A percentile compares a stretch with the other conserved stretches of the same genome.
These are phyloP conservation scores for Ramalina intermedia DNA, from an alignment of 495 filamentous ascomycete genomes.

Conservation along the genomic window DNA sequence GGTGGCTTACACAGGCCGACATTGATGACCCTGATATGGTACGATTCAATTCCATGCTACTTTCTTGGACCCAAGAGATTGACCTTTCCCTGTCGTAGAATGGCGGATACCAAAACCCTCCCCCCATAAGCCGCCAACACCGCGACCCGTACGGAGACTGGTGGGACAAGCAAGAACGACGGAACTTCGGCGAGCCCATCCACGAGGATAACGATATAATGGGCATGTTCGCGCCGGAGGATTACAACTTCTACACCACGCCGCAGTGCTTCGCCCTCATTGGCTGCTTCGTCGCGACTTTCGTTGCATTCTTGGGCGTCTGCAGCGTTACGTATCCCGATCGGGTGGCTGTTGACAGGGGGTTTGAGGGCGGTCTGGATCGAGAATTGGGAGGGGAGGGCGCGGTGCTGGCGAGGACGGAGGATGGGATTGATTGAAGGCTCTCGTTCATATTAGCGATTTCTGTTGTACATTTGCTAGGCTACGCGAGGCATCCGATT, in stretches of 20 bases:
- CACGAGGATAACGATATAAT: conserved; percentile 96
- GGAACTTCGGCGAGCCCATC: conserved; percentile 88
- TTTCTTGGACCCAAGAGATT: neutral
- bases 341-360: conserved; percentile 57
- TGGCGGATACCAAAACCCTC: conserved; percentile 83
- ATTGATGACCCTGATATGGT: conserved; percentile 70
- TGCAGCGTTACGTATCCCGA: conserved; percentile 75
- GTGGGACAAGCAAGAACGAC: conserved; percentile 96
- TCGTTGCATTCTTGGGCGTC: conserved; percentile 55
- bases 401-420: conserved; percentile 26
- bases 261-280: conserved; percentile 59
- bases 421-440: conserved; percentile 12
- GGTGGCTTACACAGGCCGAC: conserved; percentile 38
- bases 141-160: conserved; percentile 88
- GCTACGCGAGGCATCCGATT: too few species aligned
- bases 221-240: conserved; percentile 76
- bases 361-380: conserved; percentile 72
- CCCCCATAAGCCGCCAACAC: conserved; percentile 63
- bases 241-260: conserved; percentile 71
- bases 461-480: neutral
- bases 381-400: conserved; percentile 66
- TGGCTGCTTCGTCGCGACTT: conserved; percentile 54
- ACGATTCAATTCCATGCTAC: conserved; percentile 11
- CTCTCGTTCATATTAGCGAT: neutral
- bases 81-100: conserved; percentile 41